phyloP scores from a whole-genome alignment of 331 rosid species.

The Prunus yedoensis region DNA sequence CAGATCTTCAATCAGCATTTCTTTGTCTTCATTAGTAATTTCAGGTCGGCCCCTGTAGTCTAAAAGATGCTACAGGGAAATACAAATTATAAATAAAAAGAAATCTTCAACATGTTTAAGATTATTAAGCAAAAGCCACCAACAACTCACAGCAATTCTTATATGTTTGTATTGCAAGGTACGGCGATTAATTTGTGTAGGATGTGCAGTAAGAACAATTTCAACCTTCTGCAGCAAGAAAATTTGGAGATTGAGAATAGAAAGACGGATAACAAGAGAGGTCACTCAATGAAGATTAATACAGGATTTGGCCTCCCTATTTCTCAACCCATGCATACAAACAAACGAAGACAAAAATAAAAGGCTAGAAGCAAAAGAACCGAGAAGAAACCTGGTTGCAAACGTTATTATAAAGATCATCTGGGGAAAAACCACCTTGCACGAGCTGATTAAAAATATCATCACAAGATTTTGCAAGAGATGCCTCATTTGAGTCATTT shows the following conservation, averaged over 20 bases:
- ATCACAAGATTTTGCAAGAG: conserved; percentile 77
- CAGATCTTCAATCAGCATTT: conserved; percentile 91
- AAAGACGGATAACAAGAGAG: neutral
- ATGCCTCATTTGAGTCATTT: conserved; percentile 45
- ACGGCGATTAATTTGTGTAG: conserved; percentile 94
- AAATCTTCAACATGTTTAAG: conserved; percentile 18
- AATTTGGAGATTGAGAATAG: conserved; percentile 5
- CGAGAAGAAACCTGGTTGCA: conserved; percentile 76
- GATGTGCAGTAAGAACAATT: conserved; percentile 98
- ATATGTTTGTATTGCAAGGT: conserved; percentile 87
- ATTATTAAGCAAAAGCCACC: conserved; percentile 13
- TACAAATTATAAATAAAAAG: conserved; percentile 25
- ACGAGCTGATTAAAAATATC: conserved; percentile 76
- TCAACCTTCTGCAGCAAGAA: conserved; percentile 68
- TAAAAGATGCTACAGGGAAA: conserved; percentile 66
- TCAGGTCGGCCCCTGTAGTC: conserved; percentile 85
- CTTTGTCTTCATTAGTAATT: conserved; percentile 76
- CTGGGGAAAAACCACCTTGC: conserved; percentile 74
- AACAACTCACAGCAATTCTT: conserved; percentile 70
- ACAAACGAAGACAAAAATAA: neutral
- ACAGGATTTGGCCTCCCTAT: neutral
- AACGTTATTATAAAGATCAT: conserved; percentile 73
- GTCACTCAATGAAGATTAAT: neutral
- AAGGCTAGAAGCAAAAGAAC: neutral
- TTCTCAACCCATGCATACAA: neutral